Evolutionary conservation across 768 basidiomycete species (phyloP).

Genomic region (Pleurotus tuber-regium): DNA sequence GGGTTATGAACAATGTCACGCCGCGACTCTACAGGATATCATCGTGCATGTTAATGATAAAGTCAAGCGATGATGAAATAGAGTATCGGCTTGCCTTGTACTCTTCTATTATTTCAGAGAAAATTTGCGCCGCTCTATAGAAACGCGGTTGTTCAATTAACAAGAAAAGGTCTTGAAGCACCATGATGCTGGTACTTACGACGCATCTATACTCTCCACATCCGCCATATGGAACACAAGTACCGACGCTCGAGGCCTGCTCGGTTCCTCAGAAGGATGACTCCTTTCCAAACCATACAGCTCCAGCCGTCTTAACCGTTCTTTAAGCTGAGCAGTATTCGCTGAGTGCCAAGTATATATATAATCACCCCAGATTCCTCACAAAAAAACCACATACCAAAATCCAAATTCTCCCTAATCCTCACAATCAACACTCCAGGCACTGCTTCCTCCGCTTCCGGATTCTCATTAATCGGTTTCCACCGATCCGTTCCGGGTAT

Average conservation of each 20-base stretch:
- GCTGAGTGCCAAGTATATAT: too few species aligned
- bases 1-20: slow-evolving; percentile 51
- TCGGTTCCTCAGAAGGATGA: slow-evolving; percentile 89
- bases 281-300: slow-evolving; percentile 76
- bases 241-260: slow-evolving; percentile 67
- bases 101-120: slow-evolving; percentile 73
- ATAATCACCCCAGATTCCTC: too few species aligned
- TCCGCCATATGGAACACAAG: slow-evolving; percentile 94
- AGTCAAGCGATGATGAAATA: neutral
- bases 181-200: slow-evolving; percentile 48
- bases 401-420: slow-evolving; percentile 88
- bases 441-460: slow-evolving; percentile 76
- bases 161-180: neutral
- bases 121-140: slow-evolving; percentile 76
- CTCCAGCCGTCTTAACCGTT: slow-evolving; percentile 81
- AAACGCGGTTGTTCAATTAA: slow-evolving; percentile 12
- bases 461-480: slow-evolving; percentile 87
- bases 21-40: slow-evolving; percentile 38
- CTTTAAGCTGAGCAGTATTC: slow-evolving; percentile 94
- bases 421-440: slow-evolving; percentile 85
- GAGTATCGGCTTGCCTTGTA: slow-evolving; percentile 54
- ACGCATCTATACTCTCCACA: slow-evolving; percentile 88
- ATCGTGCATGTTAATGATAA: neutral
- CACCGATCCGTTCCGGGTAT: slow-evolving; percentile 87
- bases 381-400: slow-evolving; percentile 55